Evolutionary conservation across 2,329 filamentous ascomycete species (phyloP).

Genomic region (Venturiaceae sp.): DNA sequence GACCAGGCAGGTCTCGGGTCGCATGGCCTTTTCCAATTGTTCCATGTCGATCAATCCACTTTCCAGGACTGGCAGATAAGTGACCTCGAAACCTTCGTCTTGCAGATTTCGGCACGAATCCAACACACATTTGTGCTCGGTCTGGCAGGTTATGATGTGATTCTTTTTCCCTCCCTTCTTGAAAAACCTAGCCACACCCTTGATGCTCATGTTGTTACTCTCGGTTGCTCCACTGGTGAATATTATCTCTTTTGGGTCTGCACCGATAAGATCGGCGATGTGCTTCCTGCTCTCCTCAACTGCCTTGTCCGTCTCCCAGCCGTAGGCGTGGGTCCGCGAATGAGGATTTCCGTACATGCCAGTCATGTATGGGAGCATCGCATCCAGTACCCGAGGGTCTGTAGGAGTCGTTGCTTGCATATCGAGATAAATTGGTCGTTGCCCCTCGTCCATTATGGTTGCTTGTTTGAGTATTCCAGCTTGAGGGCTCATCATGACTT

Average conservation of each 20-base stretch:
- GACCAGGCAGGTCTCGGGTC: conserved; percentile 82
- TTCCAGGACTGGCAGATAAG: conserved; percentile 84
- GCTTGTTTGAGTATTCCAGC: conserved; percentile 74
- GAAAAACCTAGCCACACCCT: conserved; percentile 94
- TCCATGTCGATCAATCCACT: conserved; percentile 81
- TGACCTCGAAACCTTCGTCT: conserved; percentile 92
- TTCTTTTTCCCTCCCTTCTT: conserved; percentile 91
- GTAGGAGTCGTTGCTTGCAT: conserved; percentile 97
- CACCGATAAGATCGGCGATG: conserved; percentile 79
- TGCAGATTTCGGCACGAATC: conserved; percentile 96
- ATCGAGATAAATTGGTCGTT: conserved; percentile 91
- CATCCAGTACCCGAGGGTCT: conserved; percentile 88
- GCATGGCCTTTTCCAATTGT: conserved; percentile 78
- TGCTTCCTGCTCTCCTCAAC: conserved; percentile 79
- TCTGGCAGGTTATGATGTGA: conserved; percentile 95
- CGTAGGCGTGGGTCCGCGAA: conserved; percentile 93
- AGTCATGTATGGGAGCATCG: conserved; percentile 91
- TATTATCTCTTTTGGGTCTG: conserved; percentile 95
- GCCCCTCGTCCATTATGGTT: conserved; percentile 64
- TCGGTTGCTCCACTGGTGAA: conserved; percentile 98
- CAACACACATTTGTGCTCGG: conserved; percentile 97
- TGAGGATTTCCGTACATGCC: conserved; percentile 95
- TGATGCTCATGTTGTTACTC: conserved; percentile 99
- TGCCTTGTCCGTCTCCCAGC: conserved; percentile 95
- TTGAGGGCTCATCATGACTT: conserved; percentile 71